Evolutionary conservation across 352 stramenopile genomes (phyloP), one percentile per base, ranked within the genome.

Genomic region (Phytophthora megakarya): DNA sequence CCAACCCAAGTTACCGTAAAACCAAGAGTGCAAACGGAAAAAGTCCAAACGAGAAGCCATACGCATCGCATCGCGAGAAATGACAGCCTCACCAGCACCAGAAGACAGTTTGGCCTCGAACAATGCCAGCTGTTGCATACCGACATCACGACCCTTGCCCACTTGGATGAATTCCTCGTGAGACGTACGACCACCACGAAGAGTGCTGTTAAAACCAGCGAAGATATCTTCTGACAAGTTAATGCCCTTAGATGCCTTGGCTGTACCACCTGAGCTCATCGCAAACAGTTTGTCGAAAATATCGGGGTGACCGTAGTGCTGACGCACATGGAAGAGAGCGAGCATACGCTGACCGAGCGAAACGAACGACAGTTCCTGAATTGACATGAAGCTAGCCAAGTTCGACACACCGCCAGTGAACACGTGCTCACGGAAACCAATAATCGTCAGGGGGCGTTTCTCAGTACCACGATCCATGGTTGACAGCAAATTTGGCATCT

Each of bases 61-160:
- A 19, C 97, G 84, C 75, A 97, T 93, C 0, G 97, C 94, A 80
- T 99, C 97, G 55, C 97, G 89, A 35, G 96, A 99, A 28, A 99
- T 90, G 65, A 98, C 98, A 78, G 98, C 97, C 71, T 99, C 97
- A 42, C 92, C 97, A 33, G 96, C 96, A 76, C 97, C 97, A 76
- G 98, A 97, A 61, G 92, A 98, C 22, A 98, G 61, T 66, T 99
- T 99, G 2, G 97, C 96, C 69, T 99, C 97, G 69, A 99, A 99
- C 61, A 98, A 92, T 70, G 98, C 97, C 39, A 99, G 92, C 72
- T 99, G 97, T 70, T 98, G 97, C 94, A 99, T 98, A 67, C 97
- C 97, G 16, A 99, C 97, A 92, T 99, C 97, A 78, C 97, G 91
- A 71, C 97, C 97, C 81, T 99, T 99, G 66, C 97, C 97, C 23